These are phyloP conservation scores for Coemansia sp. DNA, from an alignment of 192 early-diverging fungal species.

Conservation along the genomic window DNA sequence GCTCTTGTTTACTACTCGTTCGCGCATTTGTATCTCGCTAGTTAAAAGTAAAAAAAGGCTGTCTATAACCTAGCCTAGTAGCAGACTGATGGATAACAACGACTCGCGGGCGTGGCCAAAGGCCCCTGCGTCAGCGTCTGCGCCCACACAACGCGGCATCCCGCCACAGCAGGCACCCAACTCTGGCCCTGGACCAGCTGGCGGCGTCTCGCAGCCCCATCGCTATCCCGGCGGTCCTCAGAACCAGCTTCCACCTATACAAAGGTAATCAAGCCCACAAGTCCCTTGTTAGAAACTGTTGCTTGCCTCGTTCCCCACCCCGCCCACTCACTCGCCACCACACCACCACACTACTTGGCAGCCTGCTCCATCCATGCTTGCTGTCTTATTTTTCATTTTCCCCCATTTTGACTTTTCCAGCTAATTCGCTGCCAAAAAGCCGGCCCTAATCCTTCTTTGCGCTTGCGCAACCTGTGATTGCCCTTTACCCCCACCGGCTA, in stretches of 20 bases:
- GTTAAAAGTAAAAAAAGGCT: not conserved
- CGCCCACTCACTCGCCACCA: not conserved
- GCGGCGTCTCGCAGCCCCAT: constrained; percentile 4
- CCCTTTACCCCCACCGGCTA: not conserved
- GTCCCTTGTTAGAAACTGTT: not conserved
- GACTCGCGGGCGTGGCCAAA: constrained; percentile 28
- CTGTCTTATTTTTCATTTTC: not conserved
- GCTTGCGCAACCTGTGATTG: not conserved
- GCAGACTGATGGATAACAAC: constrained; percentile 20
- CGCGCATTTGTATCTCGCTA: not conserved
- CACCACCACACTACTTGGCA: not conserved
- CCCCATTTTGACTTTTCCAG: not conserved
- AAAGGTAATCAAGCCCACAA: constrained; percentile 39
- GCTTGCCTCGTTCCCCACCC: not conserved
- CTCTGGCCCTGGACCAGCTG: not conserved
- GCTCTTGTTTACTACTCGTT: no score
- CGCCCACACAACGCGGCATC: constrained; percentile 22
- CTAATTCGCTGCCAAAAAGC: not conserved
- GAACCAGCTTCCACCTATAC: constrained; percentile 52
- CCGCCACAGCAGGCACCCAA: constrained; percentile 11
- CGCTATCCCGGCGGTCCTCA: constrained; percentile 26
- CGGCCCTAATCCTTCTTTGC: not conserved
- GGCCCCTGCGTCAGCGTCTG: not conserved
- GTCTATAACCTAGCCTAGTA: not conserved
- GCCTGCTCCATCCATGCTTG: not conserved